Evolutionary conservation across 164 flowering plant genomes (phyloP).

Genomic region (Litsea cubeba): DNA sequence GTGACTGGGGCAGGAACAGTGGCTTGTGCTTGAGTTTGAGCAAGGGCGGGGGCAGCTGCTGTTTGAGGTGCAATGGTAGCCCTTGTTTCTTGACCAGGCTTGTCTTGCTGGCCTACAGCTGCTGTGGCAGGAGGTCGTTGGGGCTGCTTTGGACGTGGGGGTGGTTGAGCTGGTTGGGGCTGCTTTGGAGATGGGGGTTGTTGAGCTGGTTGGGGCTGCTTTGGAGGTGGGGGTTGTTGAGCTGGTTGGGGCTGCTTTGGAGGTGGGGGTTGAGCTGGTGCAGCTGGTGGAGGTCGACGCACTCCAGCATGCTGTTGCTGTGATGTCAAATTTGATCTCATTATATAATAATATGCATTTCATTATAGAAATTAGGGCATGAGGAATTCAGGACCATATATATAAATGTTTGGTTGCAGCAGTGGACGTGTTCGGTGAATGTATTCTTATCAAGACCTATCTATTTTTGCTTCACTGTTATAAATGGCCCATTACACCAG

Average conservation of each 20-base stretch:
- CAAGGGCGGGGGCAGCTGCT: conserved; percentile 11
- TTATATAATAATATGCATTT: no score
- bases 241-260: conserved; percentile 8
- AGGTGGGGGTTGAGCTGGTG: conserved; percentile 30
- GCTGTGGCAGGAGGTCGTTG: conserved; percentile 29
- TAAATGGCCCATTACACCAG: no score
- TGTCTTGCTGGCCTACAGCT: conserved; percentile 25
- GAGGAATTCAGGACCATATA: no score
- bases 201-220: conserved; percentile 14
- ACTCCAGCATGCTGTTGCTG: conserved; percentile 40
- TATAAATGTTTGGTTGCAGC: no score
- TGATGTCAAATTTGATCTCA: background rate
- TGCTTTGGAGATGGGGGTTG: conserved; percentile 31
- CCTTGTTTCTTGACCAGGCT: conserved; percentile 29
- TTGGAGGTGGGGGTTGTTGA: conserved; percentile 16
- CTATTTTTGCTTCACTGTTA: no score
- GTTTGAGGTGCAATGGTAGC: conserved; percentile 25
- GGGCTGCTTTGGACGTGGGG: conserved; percentile 23
- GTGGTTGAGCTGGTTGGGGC: background rate
- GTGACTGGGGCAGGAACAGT: conserved; percentile 15
- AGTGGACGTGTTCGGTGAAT: no score
- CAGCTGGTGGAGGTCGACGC: conserved; percentile 34
- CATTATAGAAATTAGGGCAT: no score
- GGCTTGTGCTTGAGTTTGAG: conserved; percentile 19
- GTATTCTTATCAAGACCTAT: no score